Conservation (phyloP, 352 stramenopile species). For the Pythium volutum region DNA sequence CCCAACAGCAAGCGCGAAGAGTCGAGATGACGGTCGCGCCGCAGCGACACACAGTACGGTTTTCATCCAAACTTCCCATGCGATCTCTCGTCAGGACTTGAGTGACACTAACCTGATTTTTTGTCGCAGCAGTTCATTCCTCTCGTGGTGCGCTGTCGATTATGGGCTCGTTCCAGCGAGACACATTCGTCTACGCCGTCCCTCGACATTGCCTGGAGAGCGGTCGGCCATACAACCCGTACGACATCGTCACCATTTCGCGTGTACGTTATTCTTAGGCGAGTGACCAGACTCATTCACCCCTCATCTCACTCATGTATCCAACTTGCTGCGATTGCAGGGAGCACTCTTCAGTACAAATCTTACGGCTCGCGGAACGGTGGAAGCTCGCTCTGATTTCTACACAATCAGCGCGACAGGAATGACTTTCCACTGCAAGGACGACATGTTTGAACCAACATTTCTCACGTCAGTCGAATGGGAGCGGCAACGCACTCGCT, state of each 20-base stretch:
- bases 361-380: slow-evolving; percentile 3
- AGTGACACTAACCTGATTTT: not conserved
- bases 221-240: slow-evolving; percentile 53
- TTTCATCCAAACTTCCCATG: too few species aligned
- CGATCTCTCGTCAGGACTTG: too few species aligned
- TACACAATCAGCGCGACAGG: slow-evolving; percentile 61
- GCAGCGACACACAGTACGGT: not conserved
- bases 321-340: slow-evolving; percentile 3
- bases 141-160: slow-evolving; percentile 1
- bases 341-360: slow-evolving; percentile 23
- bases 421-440: slow-evolving; percentile 62
- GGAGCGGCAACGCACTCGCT: slow-evolving; percentile 52
- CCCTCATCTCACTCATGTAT: not conserved
- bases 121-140: slow-evolving; percentile 4
- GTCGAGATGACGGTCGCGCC: not conserved
- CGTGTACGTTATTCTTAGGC: slow-evolving; percentile 32
- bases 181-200: slow-evolving; percentile 70
- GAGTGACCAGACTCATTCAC: not conserved
- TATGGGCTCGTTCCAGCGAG: slow-evolving; percentile 23
- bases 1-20: not conserved
- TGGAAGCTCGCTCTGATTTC: slow-evolving; percentile 43
- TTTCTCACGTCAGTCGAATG: slow-evolving; percentile 47
- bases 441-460: slow-evolving; percentile 36
- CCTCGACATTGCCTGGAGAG: slow-evolving; percentile 52
- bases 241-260: slow-evolving; percentile 57